Evolutionary conservation across 1,139 yeast species (phyloP).

Genomic region (Debaryomyces sp.): DNA sequence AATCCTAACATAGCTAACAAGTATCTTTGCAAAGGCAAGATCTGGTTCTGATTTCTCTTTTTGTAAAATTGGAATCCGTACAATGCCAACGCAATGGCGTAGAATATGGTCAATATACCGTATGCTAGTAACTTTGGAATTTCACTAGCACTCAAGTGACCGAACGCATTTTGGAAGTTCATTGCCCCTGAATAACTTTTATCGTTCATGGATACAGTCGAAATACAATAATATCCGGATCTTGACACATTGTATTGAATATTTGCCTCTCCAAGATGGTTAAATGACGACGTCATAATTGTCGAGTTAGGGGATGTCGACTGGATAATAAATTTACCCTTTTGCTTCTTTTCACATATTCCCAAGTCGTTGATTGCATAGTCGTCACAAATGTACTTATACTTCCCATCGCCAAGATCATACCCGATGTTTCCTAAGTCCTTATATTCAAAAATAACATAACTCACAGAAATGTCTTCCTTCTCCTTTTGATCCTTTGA

Average conservation of each 20-base stretch:
- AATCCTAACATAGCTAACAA: slow-evolving; percentile 83
- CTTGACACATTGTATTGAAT: slow-evolving; percentile 63
- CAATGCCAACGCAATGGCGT: slow-evolving; percentile 76
- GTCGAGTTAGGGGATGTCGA: slow-evolving; percentile 51
- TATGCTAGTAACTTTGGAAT: slow-evolving; percentile 89
- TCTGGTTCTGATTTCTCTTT: slow-evolving; percentile 74
- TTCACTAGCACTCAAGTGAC: slow-evolving; percentile 85
- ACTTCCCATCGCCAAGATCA: slow-evolving; percentile 28
- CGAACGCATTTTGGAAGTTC: slow-evolving; percentile 88
- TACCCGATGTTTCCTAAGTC: slow-evolving; percentile 75
- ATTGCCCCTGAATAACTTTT: slow-evolving; percentile 63
- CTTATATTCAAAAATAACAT: slow-evolving; percentile 80
- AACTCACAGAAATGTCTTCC: slow-evolving; percentile 53
- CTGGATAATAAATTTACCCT: slow-evolving; percentile 63
- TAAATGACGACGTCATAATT: slow-evolving; percentile 58
- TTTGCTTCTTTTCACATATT: slow-evolving; percentile 56
- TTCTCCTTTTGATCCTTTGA: slow-evolving; percentile 21
- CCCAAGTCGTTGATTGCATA: slow-evolving; percentile 56
- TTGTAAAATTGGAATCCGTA: slow-evolving; percentile 87
- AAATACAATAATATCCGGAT: slow-evolving; percentile 92
- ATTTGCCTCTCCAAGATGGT: slow-evolving; percentile 60
- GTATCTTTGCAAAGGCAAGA: slow-evolving; percentile 88
- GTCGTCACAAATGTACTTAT: slow-evolving; percentile 75
- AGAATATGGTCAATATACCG: slow-evolving; percentile 82
- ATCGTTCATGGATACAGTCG: slow-evolving; percentile 54